phyloP scores from a whole-genome alignment of 192 early-diverging fungal species.

The Coemansia guatemalensis region DNA sequence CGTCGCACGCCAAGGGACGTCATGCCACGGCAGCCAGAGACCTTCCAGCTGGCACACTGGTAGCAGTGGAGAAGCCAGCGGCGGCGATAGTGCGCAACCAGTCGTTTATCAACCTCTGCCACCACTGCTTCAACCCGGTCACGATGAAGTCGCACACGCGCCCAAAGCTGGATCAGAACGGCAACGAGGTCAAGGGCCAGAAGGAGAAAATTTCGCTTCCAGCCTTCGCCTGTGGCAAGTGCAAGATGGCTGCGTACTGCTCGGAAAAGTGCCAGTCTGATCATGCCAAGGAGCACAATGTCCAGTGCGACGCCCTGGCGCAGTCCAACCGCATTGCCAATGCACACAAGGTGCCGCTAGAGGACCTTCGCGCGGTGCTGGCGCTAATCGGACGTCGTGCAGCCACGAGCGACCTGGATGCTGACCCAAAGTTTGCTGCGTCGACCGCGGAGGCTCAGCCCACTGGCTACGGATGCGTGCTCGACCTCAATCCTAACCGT shows the following conservation, averaged over 20 bases:
- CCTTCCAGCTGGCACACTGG: constrained; percentile 52
- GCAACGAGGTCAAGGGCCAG: constrained; percentile 31
- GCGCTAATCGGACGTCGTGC: constrained; percentile 43
- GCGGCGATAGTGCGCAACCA: constrained; percentile 58
- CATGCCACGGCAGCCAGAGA: constrained; percentile 52
- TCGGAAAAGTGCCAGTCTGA: constrained; percentile 52
- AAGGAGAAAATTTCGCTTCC: constrained; percentile 29
- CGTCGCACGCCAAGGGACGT: constrained; percentile 58
- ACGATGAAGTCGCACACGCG: constrained; percentile 46
- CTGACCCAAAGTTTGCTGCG: constrained; percentile 12
- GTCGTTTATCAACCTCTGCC: constrained; percentile 57
- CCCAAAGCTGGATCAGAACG: constrained; percentile 46
- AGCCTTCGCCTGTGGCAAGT: constrained; percentile 34
- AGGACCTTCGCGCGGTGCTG: constrained; percentile 44
- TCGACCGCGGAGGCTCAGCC: constrained; percentile 16
- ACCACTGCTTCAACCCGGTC: constrained; percentile 51
- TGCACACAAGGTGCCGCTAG: constrained; percentile 28
- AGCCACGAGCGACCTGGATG: constrained; percentile 17
- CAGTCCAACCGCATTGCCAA: constrained; percentile 37
- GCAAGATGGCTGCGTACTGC: constrained; percentile 60
- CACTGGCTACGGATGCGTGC: constrained; percentile 24
- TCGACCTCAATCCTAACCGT: constrained; percentile 52
- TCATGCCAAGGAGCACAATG: constrained; percentile 43
- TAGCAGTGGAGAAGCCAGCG: constrained; percentile 54
- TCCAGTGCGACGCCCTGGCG: constrained; percentile 48